These are phyloP conservation scores for Mycena rebaudengoi DNA, from an alignment of 768 basidiomycete genomes.

Conservation along the genomic window DNA sequence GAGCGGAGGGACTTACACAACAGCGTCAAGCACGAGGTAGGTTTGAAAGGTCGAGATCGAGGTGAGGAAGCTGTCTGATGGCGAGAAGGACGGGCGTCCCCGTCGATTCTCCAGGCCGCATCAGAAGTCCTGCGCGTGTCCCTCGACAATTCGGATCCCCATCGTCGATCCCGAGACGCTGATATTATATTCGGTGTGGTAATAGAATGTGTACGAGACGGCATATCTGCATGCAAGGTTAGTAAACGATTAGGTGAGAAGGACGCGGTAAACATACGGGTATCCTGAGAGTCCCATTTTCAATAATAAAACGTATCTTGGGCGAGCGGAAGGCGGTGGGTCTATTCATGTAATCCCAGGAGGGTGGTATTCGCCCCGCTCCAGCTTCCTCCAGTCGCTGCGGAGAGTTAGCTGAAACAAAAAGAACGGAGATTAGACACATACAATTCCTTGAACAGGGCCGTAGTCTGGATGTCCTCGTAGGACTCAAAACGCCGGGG, in stretches of 20 bases:
- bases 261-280: too few relatives aligned
- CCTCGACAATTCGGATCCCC: neutral
- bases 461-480: neutral
- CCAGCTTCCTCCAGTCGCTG: neutral
- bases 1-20: neutral
- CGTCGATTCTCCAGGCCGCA: constrained; percentile 1
- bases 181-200: too few relatives aligned
- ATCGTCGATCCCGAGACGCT: neutral
- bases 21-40: neutral
- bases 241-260: too few relatives aligned
- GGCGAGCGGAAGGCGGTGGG: too few relatives aligned
- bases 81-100: constrained; percentile 1
- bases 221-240: too few relatives aligned
- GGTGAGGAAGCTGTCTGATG: constrained; percentile 2
- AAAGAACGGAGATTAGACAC: too few relatives aligned
- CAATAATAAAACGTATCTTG: too few relatives aligned
- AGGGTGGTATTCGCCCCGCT: too few relatives aligned
- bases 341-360: too few relatives aligned
- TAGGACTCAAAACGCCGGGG: neutral
- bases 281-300: too few relatives aligned
- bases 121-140: neutral
- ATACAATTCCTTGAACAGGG: neutral
- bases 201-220: too few relatives aligned
- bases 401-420: neutral
- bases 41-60: neutral